These are phyloP conservation scores for Mediolabrus comicus DNA, from an alignment of 108 stramenopile species.

Conservation along the genomic window DNA sequence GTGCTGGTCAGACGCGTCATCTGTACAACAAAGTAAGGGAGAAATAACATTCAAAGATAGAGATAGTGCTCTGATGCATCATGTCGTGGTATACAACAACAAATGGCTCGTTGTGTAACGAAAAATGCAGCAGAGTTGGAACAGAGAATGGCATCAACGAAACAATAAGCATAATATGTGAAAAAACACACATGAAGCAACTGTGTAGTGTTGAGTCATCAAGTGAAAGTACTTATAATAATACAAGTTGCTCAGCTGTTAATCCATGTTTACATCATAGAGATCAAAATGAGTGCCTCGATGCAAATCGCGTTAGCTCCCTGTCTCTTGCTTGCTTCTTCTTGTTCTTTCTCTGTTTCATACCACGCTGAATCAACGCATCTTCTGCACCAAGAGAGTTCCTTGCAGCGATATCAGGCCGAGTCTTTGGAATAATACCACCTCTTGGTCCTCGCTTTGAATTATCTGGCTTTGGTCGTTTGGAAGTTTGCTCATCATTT, in stretches of 20 bases:
- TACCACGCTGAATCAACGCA: constrained; percentile 21
- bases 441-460: constrained; percentile 27
- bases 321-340: constrained; percentile 40
- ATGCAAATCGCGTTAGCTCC: constrained; percentile 18
- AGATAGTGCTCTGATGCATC: background rate
- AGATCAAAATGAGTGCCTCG: constrained; percentile 4
- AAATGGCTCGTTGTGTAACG: constrained; percentile 35
- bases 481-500: background rate
- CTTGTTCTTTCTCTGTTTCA: constrained; percentile 48
- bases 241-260: background rate
- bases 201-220: too few relatives aligned
- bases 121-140: constrained; percentile 29
- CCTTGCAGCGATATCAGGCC: constrained; percentile 33
- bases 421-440: constrained; percentile 7
- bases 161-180: background rate
- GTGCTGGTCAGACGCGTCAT: constrained; percentile 17
- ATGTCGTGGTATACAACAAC: constrained; percentile 27
- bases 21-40: background rate
- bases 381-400: constrained; percentile 13
- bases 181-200: background rate
- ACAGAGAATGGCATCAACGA: constrained; percentile 21
- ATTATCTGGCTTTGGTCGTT: background rate
- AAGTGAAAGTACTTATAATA: too few relatives aligned
- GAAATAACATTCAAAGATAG: background rate
- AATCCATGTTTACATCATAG: background rate